Evolutionary conservation across 352 stramenopile genomes (phyloP), one percentile per base, ranked within the genome.

Genomic region (Paralagenidium karlingii): DNA sequence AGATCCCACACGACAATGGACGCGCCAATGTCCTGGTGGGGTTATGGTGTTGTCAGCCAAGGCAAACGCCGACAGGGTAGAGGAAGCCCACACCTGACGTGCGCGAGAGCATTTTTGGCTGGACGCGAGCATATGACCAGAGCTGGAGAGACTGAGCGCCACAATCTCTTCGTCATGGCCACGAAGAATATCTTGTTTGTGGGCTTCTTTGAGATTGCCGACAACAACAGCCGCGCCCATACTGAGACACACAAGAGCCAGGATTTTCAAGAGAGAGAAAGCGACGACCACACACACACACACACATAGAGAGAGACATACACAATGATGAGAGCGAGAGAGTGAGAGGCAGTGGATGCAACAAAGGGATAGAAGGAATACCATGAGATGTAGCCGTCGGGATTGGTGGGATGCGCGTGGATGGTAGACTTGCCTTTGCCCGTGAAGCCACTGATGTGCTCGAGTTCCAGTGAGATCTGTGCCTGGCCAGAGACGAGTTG

Each of bases 391-490:
- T 63, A 81, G 50, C 60, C 52, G 36, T 71, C 56, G 0, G 53
- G 49, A 28, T 81, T 60, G 4, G 38, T 55, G 24, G 67, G 64
- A 25, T 81, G 64, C 10, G 61, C 59, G 45, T 76, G 64, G 13
- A 78, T 55, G 27, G 64, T 78, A 51, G 34, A 50, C 43, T 71
- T 75, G 34, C 53, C 56, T 29, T 73, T 75, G 43, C 59, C 67
- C 8, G 61, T 78, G 41, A 58, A 81, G 13, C 67, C 67, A 20
- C 60, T 71, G 31, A 88, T 55, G 24, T 82, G 70, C 44, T 87
- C 70, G 6, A 87, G 55, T 51, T 84, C 73, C 8, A 87, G 45
- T 3, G 45, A 53, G 6, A 37, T 51, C 6, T 40, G 9, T 19
- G n/a, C n/a, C n/a, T n/a, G n/a, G n/a, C n/a, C n/a, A n/a, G n/a